A percentile compares a stretch with the other conserved stretches of the same genome.
phyloP scores from a whole-genome alignment of 257 asterid species.

The Plantago major region DNA sequence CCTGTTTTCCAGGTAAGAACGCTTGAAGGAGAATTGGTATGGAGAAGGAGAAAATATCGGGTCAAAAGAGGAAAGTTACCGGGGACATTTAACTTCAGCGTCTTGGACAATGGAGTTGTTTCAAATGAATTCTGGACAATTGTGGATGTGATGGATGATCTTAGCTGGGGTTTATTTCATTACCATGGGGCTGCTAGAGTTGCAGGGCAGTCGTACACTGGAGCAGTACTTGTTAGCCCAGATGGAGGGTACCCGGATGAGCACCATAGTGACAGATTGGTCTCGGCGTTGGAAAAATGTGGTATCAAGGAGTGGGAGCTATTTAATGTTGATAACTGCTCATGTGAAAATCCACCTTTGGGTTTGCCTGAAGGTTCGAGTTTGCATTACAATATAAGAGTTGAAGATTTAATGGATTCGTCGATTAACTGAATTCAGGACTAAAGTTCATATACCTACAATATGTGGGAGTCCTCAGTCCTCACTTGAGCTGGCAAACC shows the following conservation, averaged over 20 bases:
- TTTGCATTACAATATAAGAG: slow-evolving; percentile 46
- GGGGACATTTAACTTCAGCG: slow-evolving; percentile 74
- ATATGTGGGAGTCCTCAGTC: too few species aligned
- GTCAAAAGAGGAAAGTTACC: slow-evolving; percentile 67
- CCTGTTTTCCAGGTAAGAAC: slow-evolving; percentile 82
- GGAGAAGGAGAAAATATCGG: slow-evolving; percentile 84
- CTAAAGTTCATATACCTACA: neutral
- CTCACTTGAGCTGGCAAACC: too few species aligned
- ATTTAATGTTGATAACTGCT: slow-evolving; percentile 69
- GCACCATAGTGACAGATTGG: slow-evolving; percentile 34
- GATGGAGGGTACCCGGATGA: slow-evolving; percentile 56
- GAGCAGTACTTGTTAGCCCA: slow-evolving; percentile 83
- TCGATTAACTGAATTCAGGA: slow-evolving; percentile 11
- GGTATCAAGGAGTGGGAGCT: slow-evolving; percentile 84
- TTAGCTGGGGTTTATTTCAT: slow-evolving; percentile 91
- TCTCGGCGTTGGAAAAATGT: slow-evolving; percentile 62
- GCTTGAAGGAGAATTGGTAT: slow-evolving; percentile 56
- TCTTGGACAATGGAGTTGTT: slow-evolving; percentile 88
- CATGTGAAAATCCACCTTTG: slow-evolving; percentile 64
- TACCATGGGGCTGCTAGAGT: slow-evolving; percentile 89
- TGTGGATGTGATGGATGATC: slow-evolving; percentile 72
- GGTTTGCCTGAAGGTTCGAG: slow-evolving; percentile 70
- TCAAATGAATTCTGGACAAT: slow-evolving; percentile 87
- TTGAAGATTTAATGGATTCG: slow-evolving; percentile 23
- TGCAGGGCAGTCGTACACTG: slow-evolving; percentile 87